Base-by-base conservation (phyloP, 1,139 yeast genomes). In the Trichomonascaceae sp. region DNA sequence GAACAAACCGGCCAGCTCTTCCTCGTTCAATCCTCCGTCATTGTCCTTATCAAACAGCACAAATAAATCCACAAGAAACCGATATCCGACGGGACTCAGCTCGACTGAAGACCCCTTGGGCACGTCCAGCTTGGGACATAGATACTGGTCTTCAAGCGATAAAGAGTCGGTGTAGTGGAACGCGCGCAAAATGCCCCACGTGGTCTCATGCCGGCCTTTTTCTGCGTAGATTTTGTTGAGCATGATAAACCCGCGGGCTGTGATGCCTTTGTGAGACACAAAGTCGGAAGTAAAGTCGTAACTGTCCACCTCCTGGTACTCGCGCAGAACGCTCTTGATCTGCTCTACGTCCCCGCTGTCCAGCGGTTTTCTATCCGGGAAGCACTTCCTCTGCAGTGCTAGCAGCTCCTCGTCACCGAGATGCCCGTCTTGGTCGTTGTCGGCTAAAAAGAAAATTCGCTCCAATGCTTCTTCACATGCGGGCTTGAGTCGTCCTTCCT, bases 131-230 rank as follows among this genome's bases (percentile, higher is more conserved):
- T 47, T 69, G 0, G 98, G 98, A 44, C 69, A 73, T 17, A 89
- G 56, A 35, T 84, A 76, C 38, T 71, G 71, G 46, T 84, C 94
- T 45, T 74, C 76, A 23, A 89, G 64, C 1, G 95, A 84, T 9
- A 89, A 60, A 0, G 97, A 85, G 50, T 89, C 92, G 0, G 97
- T 87, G 48, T 89, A 89, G 49, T 82, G 81, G 55, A 81, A 89
- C 1, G 85, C 71, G 35, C 98, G 58, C 20, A 89, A 54, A 15
- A 89, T 82, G 0, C 94, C 93, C 98, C 98, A 89, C 0, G 84
- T 78, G 0, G 97, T 87, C 53, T 89, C 98, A 52, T 89, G 97
- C 29, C 97, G 64, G 0, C 98, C 98, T 29, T 74, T 71, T 46
- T 84, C 93, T 1, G 93, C 93, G 52, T 79, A 89, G 25, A 80